A percentile compares a stretch with the other conserved stretches of the same genome.
These are phyloP conservation scores for Rauvolfia tetraphylla DNA, from an alignment of 257 asterid species.

Conservation along the genomic window DNA sequence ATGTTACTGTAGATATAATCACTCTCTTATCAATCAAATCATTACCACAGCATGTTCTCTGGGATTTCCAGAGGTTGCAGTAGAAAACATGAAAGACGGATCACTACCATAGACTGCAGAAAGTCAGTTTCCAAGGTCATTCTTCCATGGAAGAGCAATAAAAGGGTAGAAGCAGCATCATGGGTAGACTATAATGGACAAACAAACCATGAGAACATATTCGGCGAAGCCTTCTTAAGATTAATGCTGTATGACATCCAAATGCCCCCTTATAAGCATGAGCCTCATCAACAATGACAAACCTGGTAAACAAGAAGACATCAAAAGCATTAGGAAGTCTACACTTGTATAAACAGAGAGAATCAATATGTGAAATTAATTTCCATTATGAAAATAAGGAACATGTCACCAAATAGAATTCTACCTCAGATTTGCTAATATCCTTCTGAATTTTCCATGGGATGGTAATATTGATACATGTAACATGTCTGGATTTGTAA, in stretches of 20 bases:
- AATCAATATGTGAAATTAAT: neutral
- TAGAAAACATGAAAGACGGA: constrained; percentile 88
- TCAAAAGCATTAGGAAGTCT: constrained; percentile 7
- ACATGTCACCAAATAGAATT: constrained; percentile 9
- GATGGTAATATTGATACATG: constrained; percentile 87
- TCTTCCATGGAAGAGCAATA: constrained; percentile 13
- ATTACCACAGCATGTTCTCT: constrained; percentile 85
- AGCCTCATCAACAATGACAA: constrained; percentile 85
- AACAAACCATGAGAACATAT: constrained; percentile 79
- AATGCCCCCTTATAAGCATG: constrained; percentile 89
- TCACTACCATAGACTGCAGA: constrained; percentile 81
- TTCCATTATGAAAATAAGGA: neutral
- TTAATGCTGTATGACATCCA: constrained; percentile 91
- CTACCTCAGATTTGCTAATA: constrained; percentile 81
- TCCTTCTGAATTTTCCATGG: constrained; percentile 73
- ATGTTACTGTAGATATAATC: constrained; percentile 9
- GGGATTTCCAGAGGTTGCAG: constrained; percentile 97
- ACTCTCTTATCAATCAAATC: constrained; percentile 22
- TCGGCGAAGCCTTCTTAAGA: constrained; percentile 86
- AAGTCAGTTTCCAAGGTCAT: constrained; percentile 31
- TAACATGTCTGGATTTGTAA: constrained; percentile 96
- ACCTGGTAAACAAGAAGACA: constrained; percentile 37
- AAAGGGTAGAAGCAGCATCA: constrained; percentile 16
- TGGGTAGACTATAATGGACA: constrained; percentile 18
- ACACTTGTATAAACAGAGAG: constrained; percentile 2